phyloP scores from a whole-genome alignment of 768 basidiomycete species.

The Gymnopilus dilepis region DNA sequence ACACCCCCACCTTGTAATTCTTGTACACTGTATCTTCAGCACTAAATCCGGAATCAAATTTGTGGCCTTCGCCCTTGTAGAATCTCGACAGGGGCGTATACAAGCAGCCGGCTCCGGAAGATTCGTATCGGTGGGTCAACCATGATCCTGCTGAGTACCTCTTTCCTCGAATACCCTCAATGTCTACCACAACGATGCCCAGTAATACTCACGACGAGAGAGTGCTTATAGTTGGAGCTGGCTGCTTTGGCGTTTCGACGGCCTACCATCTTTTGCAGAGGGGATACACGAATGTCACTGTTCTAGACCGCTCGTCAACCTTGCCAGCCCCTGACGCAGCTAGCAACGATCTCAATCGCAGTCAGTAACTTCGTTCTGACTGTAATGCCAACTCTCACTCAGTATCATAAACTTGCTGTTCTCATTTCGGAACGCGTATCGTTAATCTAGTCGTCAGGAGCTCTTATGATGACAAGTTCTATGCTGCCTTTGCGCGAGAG shows the following conservation, averaged over 20 bases:
- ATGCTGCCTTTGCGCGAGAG: slow-evolving; percentile 72
- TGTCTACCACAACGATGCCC: slow-evolving; percentile 30
- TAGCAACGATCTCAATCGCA: slow-evolving; percentile 57
- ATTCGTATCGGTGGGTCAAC: too few relatives aligned
- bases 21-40: too few relatives aligned
- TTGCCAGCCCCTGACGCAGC: slow-evolving; percentile 88
- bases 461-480: slow-evolving; percentile 72
- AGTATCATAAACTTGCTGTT: background rate
- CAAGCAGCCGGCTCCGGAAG: too few relatives aligned
- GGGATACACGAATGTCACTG: slow-evolving; percentile 71
- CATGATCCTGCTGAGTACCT: too few relatives aligned
- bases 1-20: too few relatives aligned
- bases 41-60: too few relatives aligned
- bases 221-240: slow-evolving; percentile 78
- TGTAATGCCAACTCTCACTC: background rate
- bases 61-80: background rate
- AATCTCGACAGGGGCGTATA: too few relatives aligned
- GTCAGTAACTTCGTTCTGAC: slow-evolving; percentile 33
- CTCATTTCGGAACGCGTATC: background rate
- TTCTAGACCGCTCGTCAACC: slow-evolving; percentile 72
- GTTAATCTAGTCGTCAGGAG: slow-evolving; percentile 68
- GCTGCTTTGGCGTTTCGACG: slow-evolving; percentile 87
- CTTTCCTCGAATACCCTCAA: background rate
- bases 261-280: slow-evolving; percentile 77
- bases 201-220: slow-evolving; percentile 37